These are phyloP conservation scores for Calonectria naviculata DNA, from an alignment of 2,329 filamentous ascomycete species.

Conservation along the genomic window DNA sequence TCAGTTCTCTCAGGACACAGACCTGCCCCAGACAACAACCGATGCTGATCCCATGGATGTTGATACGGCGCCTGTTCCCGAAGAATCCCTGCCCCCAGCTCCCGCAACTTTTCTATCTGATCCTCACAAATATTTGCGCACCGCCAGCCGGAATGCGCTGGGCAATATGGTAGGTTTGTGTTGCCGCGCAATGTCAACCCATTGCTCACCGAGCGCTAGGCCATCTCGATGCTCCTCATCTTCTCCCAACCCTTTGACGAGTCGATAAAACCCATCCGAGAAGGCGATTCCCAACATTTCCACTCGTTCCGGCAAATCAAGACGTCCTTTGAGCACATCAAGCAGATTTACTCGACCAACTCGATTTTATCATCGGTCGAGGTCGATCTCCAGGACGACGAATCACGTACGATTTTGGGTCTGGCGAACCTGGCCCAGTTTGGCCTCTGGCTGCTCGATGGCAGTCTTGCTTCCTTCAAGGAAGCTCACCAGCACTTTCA, in stretches of 20 bases:
- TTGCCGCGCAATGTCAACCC: slow-evolving; percentile 18
- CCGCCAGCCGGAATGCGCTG: slow-evolving; percentile 51
- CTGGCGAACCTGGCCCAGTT: slow-evolving; percentile 62
- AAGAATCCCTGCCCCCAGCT: slow-evolving; percentile 38
- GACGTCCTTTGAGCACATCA: slow-evolving; percentile 46
- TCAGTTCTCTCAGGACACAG: slow-evolving; percentile 43
- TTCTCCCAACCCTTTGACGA: slow-evolving; percentile 52
- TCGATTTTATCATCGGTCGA: slow-evolving; percentile 48
- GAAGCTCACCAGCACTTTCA: slow-evolving; percentile 59
- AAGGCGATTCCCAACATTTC: slow-evolving; percentile 47
- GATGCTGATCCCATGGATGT: slow-evolving; percentile 47
- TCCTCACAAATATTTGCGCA: slow-evolving; percentile 51
- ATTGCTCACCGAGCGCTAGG: slow-evolving; percentile 41
- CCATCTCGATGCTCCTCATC: slow-evolving; percentile 51
- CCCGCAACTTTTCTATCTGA: slow-evolving; percentile 48
- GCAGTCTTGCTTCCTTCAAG: slow-evolving; percentile 50
- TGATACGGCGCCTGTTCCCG: slow-evolving; percentile 43
- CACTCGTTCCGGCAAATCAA: slow-evolving; percentile 46
- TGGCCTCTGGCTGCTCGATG: slow-evolving; percentile 52
- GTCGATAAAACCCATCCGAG: slow-evolving; percentile 46
- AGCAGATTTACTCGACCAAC: slow-evolving; percentile 47
- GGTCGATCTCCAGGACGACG: slow-evolving; percentile 45
- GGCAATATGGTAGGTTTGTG: slow-evolving; percentile 52
- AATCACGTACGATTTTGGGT: slow-evolving; percentile 52
- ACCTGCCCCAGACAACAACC: slow-evolving; percentile 36